These are phyloP conservation scores for Arthrobotrys iridis DNA, from an alignment of 2,329 filamentous ascomycete species.

Conservation along the genomic window DNA sequence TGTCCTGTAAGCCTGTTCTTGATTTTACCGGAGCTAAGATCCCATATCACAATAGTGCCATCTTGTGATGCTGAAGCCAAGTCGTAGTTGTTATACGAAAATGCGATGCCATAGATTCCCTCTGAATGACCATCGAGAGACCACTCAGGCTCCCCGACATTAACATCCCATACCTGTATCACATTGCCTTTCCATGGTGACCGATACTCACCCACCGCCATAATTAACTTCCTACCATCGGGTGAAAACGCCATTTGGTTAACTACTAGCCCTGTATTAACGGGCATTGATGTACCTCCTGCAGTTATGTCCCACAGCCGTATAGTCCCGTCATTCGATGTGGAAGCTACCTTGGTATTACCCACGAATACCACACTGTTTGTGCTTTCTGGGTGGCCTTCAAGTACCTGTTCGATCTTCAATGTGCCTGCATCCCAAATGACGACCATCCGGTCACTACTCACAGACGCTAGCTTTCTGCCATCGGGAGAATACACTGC, in stretches of 20 bases:
- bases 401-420: conserved; percentile 35
- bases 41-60: not conserved
- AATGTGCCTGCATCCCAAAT: conserved; percentile 24
- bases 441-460: conserved; percentile 10
- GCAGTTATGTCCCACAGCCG: conserved; percentile 57
- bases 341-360: conserved; percentile 57
- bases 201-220: too few species aligned
- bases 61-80: conserved; percentile 73
- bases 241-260: conserved; percentile 98
- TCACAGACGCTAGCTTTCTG: conserved; percentile 38
- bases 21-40: too few species aligned
- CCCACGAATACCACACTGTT: conserved; percentile 58
- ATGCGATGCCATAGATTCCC: conserved; percentile 90
- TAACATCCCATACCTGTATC: conserved; percentile 59
- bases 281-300: not conserved
- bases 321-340: conserved; percentile 57
- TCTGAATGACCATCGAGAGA: conserved; percentile 64
- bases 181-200: conserved; percentile 78
- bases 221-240: conserved; percentile 90
- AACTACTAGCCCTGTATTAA: conserved; percentile 67
- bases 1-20: too few species aligned
- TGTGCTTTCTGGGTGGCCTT: conserved; percentile 56
- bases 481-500: conserved; percentile 42
- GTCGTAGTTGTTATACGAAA: conserved; percentile 93
- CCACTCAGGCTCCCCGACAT: conserved; percentile 61